phyloP scores from a whole-genome alignment of 768 basidiomycete genomes.

The Boletus sp. region DNA sequence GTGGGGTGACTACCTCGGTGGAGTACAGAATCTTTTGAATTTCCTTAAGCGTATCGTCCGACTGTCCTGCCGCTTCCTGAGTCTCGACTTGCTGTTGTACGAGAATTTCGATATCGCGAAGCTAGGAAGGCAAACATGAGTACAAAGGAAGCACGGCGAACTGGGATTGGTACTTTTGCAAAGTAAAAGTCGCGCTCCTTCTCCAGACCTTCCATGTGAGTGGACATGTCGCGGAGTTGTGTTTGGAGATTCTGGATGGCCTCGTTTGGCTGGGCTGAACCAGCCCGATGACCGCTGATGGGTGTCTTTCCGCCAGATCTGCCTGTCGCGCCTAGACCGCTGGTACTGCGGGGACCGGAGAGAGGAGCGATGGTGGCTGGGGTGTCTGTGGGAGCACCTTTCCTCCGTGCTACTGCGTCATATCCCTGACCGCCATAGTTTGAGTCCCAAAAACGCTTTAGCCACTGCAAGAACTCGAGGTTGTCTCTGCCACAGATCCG shows the following conservation, averaged over 20 bases:
- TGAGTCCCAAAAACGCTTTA: slow-evolving; percentile 92
- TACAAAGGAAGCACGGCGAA: slow-evolving; percentile 3
- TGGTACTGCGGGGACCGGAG: slow-evolving; percentile 38
- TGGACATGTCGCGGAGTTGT: slow-evolving; percentile 80
- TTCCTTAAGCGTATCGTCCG: slow-evolving; percentile 62
- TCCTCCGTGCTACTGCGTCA: slow-evolving; percentile 79
- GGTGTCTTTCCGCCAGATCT: slow-evolving; percentile 74
- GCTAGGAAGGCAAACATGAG: slow-evolving; percentile 43
- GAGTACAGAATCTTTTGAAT: slow-evolving; percentile 94
- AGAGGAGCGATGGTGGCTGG: slow-evolving; percentile 80
- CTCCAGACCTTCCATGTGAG: slow-evolving; percentile 86
- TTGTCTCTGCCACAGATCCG: slow-evolving; percentile 66
- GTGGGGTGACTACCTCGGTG: slow-evolving; percentile 71
- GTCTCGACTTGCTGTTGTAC: slow-evolving; percentile 77
- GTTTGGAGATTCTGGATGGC: slow-evolving; percentile 64
- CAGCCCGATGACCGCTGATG: slow-evolving; percentile 62
- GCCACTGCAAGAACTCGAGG: slow-evolving; percentile 97
- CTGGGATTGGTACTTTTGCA: slow-evolving; percentile 66
- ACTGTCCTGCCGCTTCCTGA: slow-evolving; percentile 54
- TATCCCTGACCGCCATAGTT: slow-evolving; percentile 88
- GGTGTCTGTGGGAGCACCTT: slow-evolving; percentile 71
- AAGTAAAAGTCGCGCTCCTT: slow-evolving; percentile 99
- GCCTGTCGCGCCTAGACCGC: slow-evolving; percentile 36
- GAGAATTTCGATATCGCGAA: slow-evolving; percentile 94
- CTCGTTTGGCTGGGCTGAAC: slow-evolving; percentile 65